A percentile compares a stretch with the other conserved stretches of the same genome.
Evolutionary conservation across 306 rosid genomes (phyloP).

Genomic region (Citrullus amarus): DNA sequence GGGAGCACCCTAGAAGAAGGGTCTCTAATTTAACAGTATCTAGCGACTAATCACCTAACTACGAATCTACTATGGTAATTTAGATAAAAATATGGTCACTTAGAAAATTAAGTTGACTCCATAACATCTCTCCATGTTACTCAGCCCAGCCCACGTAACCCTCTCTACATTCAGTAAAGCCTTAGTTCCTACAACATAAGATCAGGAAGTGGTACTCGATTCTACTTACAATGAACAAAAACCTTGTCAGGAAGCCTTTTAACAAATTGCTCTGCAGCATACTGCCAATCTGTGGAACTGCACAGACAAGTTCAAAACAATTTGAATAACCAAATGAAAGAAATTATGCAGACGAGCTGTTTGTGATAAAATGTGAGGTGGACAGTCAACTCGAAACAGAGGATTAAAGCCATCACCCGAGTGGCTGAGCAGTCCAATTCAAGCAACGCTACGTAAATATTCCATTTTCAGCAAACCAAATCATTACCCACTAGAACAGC

Average conservation of each 20-base stretch:
- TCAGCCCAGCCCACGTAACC: background rate
- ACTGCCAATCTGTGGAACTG: conserved; percentile 86
- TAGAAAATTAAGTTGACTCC: background rate
- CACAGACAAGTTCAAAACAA: conserved; percentile 20
- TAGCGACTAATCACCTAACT: background rate
- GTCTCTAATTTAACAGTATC: no score
- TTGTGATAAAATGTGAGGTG: background rate
- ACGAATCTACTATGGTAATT: background rate
- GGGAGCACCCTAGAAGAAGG: no score
- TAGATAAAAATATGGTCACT: background rate
- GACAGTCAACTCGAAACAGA: background rate
- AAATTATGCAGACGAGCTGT: background rate
- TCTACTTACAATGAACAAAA: conserved; percentile 75
- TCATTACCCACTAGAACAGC: background rate
- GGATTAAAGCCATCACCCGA: background rate
- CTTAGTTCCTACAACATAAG: background rate
- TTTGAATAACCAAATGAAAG: background rate
- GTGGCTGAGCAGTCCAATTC: background rate
- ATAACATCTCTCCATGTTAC: background rate
- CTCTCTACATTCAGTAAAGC: background rate
- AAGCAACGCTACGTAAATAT: background rate
- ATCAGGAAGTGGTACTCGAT: background rate
- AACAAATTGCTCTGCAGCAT: conserved; percentile 79
- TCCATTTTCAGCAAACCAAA: background rate
- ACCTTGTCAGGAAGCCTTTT: conserved; percentile 64